Percentiles rank a stretch among this genome's conserved stretches.
These are phyloP conservation scores for Coelastrella sp. DNA, from an alignment of 139 green algal genomes.

Conservation along the genomic window DNA sequence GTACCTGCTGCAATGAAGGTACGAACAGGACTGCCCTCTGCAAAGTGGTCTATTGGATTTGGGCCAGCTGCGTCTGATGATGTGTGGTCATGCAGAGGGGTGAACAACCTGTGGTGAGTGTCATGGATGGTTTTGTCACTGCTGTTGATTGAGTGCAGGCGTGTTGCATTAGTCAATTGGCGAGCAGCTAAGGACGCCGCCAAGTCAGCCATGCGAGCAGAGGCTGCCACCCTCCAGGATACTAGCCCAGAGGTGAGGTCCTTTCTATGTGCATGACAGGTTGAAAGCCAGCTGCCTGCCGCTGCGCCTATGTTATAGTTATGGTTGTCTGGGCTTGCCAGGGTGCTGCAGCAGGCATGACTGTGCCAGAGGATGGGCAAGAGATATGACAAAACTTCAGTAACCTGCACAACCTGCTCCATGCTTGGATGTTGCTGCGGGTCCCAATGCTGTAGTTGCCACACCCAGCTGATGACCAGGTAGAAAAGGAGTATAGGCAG, in stretches of 20 bases:
- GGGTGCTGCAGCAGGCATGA: too few species aligned
- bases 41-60: too few species aligned
- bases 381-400: too few species aligned
- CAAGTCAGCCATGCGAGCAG: neutral
- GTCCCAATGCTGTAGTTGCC: neutral
- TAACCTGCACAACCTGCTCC: too few species aligned
- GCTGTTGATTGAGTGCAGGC: constrained; percentile 6
- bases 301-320: neutral
- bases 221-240: neutral
- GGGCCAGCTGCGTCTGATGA: neutral
- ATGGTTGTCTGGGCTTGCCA: neutral
- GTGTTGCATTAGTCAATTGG: constrained; percentile 38
- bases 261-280: neutral
- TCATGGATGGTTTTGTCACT: neutral
- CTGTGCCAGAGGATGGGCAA: too few species aligned
- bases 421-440: too few species aligned
- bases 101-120: neutral
- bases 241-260: neutral
- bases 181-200: constrained; percentile 1
- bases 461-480: constrained; percentile 1
- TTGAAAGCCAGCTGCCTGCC: neutral
- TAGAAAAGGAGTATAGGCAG: neutral
- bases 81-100: neutral
- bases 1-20: neutral
- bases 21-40: neutral